Conservation (phyloP, 129 eudicot species). For the Flaveria brownii region DNA sequence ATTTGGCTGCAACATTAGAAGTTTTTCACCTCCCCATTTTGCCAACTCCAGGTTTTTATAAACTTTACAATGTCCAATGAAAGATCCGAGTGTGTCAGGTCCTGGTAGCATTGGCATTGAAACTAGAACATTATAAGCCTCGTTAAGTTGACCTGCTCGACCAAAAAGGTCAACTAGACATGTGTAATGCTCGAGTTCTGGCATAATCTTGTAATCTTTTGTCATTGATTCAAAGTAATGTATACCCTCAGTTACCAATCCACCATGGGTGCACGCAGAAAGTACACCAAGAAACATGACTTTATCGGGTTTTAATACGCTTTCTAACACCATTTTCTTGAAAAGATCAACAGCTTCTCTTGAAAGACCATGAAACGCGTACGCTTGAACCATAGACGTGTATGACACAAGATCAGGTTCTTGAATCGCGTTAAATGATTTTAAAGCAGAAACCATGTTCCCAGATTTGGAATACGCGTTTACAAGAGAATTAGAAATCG, state of each 20-base stretch:
- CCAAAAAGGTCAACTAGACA: constrained; percentile 74
- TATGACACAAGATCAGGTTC: constrained; percentile 58
- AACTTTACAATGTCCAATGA: constrained; percentile 58
- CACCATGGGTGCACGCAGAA: constrained; percentile 70
- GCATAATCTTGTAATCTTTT: constrained; percentile 39
- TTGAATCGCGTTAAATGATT: constrained; percentile 39
- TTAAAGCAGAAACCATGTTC: constrained; percentile 37
- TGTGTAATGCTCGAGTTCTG: constrained; percentile 56
- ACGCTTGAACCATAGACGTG: constrained; percentile 60
- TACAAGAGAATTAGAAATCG: constrained; percentile 52
- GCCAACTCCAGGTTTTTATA: constrained; percentile 52
- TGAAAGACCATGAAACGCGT: constrained; percentile 57
- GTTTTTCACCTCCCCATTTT: constrained; percentile 58
- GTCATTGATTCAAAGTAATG: constrained; percentile 56
- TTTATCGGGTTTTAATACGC: constrained; percentile 46
- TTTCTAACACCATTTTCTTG: constrained; percentile 40
- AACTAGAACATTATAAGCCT: constrained; percentile 42
- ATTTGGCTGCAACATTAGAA: constrained; percentile 46
- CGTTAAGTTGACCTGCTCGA: constrained; percentile 52
- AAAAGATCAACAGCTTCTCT: constrained; percentile 46
- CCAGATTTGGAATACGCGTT: constrained; percentile 58
- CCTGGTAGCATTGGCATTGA: constrained; percentile 50
- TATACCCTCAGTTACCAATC: constrained; percentile 56
- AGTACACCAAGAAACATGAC: constrained; percentile 62
- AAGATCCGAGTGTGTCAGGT: constrained; percentile 55